Conservation (phyloP, 768 basidiomycete species). For the Tricholoma sp. region DNA sequence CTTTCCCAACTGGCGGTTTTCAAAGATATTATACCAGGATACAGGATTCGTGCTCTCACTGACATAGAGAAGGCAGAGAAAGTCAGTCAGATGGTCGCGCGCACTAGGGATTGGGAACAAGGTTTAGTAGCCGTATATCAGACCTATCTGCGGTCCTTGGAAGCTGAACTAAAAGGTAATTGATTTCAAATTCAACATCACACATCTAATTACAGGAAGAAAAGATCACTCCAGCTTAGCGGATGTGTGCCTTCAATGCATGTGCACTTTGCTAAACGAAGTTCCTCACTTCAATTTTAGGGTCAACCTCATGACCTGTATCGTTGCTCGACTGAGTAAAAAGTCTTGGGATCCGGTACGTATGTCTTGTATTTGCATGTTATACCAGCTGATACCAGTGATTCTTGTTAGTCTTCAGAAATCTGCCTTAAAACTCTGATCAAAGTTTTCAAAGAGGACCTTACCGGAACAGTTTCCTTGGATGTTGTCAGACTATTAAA, state of each 20-base stretch:
- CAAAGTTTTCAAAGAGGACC: constrained; percentile 77
- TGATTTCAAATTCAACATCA: not conserved
- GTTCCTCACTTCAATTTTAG: constrained; percentile 97
- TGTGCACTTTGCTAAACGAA: constrained; percentile 81
- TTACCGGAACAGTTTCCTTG: constrained; percentile 75
- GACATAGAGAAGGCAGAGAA: constrained; percentile 91
- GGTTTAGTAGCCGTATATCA: constrained; percentile 88
- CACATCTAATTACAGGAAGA: constrained; percentile 9
- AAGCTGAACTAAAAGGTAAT: constrained; percentile 83
- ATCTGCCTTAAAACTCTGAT: constrained; percentile 79
- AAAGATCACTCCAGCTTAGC: constrained; percentile 63
- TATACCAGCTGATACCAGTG: constrained; percentile 9
- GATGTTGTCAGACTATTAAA: constrained; percentile 88
- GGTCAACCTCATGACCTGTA: constrained; percentile 82
- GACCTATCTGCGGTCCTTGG: constrained; percentile 78
- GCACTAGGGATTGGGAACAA: constrained; percentile 93
- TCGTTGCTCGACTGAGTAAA: constrained; percentile 78
- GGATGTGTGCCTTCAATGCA: constrained; percentile 70
- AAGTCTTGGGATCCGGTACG: constrained; percentile 87
- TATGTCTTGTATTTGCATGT: constrained; percentile 7
- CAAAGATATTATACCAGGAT: constrained; percentile 94
- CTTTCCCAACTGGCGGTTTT: constrained; percentile 91
- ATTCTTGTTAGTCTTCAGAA: constrained; percentile 64
- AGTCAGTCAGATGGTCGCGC: constrained; percentile 88
- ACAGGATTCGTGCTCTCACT: constrained; percentile 87